Evolutionary conservation across 345 rosid species (phyloP).

Genomic region (Euclidium syriacum): DNA sequence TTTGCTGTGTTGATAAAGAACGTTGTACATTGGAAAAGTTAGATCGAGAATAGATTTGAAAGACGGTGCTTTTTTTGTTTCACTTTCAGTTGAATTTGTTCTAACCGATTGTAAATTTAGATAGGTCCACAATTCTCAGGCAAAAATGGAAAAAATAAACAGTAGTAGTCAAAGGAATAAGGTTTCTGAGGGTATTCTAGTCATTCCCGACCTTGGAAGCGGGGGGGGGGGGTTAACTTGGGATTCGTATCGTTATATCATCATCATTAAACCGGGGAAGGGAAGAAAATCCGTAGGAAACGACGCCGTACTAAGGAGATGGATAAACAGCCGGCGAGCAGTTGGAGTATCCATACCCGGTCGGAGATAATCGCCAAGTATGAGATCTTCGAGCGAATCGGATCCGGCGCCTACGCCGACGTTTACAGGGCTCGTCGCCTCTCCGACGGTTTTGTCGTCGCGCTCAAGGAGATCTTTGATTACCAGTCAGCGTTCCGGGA

Average conservation of each 20-base stretch:
- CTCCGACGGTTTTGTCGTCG: slow-evolving; percentile 64
- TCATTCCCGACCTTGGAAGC: neutral
- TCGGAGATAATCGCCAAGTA: slow-evolving; percentile 78
- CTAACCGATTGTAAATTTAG: too few relatives aligned
- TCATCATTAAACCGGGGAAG: neutral
- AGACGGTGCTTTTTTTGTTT: too few relatives aligned
- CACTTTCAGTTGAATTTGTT: too few relatives aligned
- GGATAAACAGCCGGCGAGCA: slow-evolving; percentile 56
- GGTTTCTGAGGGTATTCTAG: neutral
- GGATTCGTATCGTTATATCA: neutral
- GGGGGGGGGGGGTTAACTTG: neutral
- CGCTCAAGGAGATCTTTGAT: slow-evolving; percentile 95
- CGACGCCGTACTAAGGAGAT: slow-evolving; percentile 24
- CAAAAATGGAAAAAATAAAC: too few relatives aligned
- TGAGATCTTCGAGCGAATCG: slow-evolving; percentile 77
- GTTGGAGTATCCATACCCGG: slow-evolving; percentile 98
- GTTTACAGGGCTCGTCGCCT: slow-evolving; percentile 78
- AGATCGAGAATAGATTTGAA: too few relatives aligned
- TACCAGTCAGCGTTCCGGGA: slow-evolving; percentile 91
- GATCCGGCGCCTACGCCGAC: slow-evolving; percentile 92
- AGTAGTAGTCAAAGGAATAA: too few relatives aligned
- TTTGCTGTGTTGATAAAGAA: too few relatives aligned
- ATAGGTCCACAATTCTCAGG: too few relatives aligned
- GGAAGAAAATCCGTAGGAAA: neutral
- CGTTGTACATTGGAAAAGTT: too few relatives aligned